Evolutionary conservation across 768 basidiomycete species (phyloP).

Genomic region (Tulasnella sp.): DNA sequence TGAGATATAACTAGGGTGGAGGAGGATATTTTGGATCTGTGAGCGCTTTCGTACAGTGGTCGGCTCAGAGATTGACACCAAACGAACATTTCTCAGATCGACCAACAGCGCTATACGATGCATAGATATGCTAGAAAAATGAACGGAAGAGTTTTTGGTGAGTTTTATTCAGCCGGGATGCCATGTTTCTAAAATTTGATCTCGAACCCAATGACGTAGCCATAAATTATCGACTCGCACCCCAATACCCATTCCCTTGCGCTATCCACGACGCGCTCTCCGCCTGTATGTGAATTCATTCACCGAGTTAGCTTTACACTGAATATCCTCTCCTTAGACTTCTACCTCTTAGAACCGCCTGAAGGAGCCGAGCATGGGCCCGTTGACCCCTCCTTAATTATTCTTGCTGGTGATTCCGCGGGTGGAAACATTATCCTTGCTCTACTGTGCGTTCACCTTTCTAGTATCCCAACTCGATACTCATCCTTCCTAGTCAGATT

Average conservation of each 20-base stretch:
- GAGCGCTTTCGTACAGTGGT: conserved; percentile 13
- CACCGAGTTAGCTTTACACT: background rate
- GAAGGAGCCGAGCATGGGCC: conserved; percentile 69
- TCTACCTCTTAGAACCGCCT: conserved; percentile 89
- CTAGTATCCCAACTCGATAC: background rate
- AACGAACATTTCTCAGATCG: conserved; percentile 33
- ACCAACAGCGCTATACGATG: conserved; percentile 59
- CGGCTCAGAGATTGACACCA: conserved; percentile 15
- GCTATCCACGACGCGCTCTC: conserved; percentile 85
- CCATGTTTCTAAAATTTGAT: background rate
- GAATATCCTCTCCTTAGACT: conserved; percentile 44
- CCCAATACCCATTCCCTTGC: conserved; percentile 97
- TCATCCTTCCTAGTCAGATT: conserved; percentile 48
- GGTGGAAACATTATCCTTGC: conserved; percentile 85
- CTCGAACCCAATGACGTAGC: conserved; percentile 31
- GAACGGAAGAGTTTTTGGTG: conserved; percentile 73
- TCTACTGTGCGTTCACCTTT: conserved; percentile 44
- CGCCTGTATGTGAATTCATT: conserved; percentile 55
- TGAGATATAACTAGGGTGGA: conserved; percentile 4
- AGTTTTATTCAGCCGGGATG: conserved; percentile 38
- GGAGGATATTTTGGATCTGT: conserved; percentile 28
- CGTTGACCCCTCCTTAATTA: conserved; percentile 74
- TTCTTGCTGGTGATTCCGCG: conserved; percentile 88
- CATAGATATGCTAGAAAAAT: conserved; percentile 67
- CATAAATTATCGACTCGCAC: conserved; percentile 64